phyloP scores from a whole-genome alignment of 2,329 filamentous ascomycete genomes.

The Fusarium sp. region DNA sequence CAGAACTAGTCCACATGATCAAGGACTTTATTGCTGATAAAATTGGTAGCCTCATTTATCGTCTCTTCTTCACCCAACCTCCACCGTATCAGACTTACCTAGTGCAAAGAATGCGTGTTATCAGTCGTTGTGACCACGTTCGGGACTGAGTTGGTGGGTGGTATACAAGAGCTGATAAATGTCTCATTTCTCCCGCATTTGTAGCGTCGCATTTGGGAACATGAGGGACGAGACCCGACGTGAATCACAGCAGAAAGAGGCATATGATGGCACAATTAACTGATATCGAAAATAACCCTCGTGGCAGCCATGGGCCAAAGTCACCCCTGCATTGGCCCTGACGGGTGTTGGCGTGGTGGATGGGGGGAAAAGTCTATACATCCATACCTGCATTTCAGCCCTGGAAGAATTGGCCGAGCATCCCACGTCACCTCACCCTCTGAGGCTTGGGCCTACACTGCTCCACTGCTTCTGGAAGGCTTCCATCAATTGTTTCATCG shows the following conservation, averaged over 20 bases:
- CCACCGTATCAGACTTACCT: constrained; percentile 37
- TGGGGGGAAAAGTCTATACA: not conserved
- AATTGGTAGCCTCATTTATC: constrained; percentile 32
- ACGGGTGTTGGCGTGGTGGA: constrained; percentile 17
- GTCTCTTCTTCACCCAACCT: constrained; percentile 12
- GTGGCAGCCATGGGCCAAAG: constrained; percentile 42
- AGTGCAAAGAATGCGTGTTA: constrained; percentile 22
- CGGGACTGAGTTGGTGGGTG: not conserved
- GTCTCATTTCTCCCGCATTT: constrained; percentile 3
- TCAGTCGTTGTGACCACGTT: not conserved
- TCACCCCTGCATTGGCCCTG: constrained; percentile 37
- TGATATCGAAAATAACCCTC: constrained; percentile 33
- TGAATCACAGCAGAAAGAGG: constrained; percentile 41
- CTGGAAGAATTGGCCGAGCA: constrained; percentile 19
- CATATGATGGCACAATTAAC: constrained; percentile 27
- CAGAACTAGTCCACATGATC: constrained; percentile 28
- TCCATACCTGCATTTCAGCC: constrained; percentile 30
- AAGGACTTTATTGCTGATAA: constrained; percentile 21
- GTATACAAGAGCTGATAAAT: not conserved
- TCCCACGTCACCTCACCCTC: constrained; percentile 23
- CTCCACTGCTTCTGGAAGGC: constrained; percentile 44
- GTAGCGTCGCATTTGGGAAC: constrained; percentile 32
- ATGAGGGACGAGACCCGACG: constrained; percentile 24
- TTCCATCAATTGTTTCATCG: constrained; percentile 43
- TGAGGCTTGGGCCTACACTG: not conserved